These are phyloP conservation scores for Tylopilus plumbeoviolaceoides DNA, from an alignment of 768 basidiomycete species.

Conservation along the genomic window DNA sequence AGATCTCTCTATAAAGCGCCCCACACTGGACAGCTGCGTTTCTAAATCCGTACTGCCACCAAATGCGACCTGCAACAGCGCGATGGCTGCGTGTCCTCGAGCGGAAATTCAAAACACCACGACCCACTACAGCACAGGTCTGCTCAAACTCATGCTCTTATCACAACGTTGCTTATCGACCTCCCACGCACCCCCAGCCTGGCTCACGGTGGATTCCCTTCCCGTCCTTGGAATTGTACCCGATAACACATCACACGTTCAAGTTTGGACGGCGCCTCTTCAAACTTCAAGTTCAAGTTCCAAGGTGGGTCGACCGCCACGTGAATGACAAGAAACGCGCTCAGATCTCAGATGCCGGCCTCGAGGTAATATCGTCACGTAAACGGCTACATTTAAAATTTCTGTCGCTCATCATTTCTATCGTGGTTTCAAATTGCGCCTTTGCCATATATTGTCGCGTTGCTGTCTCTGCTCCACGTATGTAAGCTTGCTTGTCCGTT, in stretches of 20 bases:
- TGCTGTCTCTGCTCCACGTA: neutral
- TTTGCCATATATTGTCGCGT: neutral
- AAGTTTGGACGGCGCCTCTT: too few species aligned
- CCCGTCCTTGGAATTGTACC: neutral
- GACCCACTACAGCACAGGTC: neutral
- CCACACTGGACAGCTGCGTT: neutral
- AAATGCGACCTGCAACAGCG: neutral
- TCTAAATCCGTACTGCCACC: neutral
- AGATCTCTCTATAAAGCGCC: neutral
- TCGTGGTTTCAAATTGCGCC: neutral
- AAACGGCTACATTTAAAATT: too few species aligned
- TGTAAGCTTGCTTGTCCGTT: neutral
- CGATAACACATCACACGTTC: neutral
- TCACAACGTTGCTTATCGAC: conserved; percentile 6
- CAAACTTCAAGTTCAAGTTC: too few species aligned
- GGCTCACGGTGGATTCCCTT: neutral
- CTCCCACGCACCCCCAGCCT: neutral
- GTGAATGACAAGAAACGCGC: too few species aligned
- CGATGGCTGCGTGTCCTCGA: neutral
- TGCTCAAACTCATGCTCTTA: conserved; percentile 2
- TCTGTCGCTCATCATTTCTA: too few species aligned
- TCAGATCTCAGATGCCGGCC: too few species aligned
- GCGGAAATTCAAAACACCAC: neutral
- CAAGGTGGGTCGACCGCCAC: neutral
- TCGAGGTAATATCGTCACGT: neutral